Base-by-base conservation (phyloP, 176 grass and related monocot genomes). In the Bothriochloa decipiens region DNA sequence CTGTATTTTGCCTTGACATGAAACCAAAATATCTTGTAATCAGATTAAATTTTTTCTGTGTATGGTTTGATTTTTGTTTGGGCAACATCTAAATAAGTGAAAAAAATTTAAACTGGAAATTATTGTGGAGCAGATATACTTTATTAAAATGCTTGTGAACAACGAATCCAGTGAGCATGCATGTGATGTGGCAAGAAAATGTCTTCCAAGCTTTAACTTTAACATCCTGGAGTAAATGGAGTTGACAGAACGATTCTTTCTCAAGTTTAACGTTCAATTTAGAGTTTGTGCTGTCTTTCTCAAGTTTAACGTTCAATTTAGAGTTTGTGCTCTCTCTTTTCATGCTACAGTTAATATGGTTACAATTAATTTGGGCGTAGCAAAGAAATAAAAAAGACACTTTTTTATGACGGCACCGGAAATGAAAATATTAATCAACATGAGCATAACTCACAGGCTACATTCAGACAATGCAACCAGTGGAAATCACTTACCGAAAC, bases 401-500 rank as follows among this genome's bases (percentile, higher is more conserved):
- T 66, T 61, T 46, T 41, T 17, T 27, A 78, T 78, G 45, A 25
- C 11, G 68, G 75, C 61, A 14, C 23, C 55, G 26, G 67, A 82
- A 74, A 52, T 61, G 14, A n/a, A 76, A 79, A 9, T 33, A 23
- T 35, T 65, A 76, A 76, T 39, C 15, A 64, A 69, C 4, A 15
- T 62, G 49, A 69, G 65, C 35, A 60, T 23, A 80, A 73, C 11
- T 8, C 15, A 17, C 23, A 52, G 4, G 35, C 33, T 41, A 33
- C 37, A 68, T 39, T 60, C 20, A 82, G 25, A 69, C 12, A 66
- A 36, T 72, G 68, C 65, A 83, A 74, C 17, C 11, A 26, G 6
- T 28, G 18, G 37, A 68, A 73, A 82, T 57, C 81, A 83, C 94
- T 82, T 89, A 97, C 94, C 94, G 88, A 92, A 94, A 29, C 87